Evolutionary conservation across 176 grass and related monocot species (phyloP), one percentile per base, ranked within the genome.

Genomic region (Oryza glaberrima): DNA sequence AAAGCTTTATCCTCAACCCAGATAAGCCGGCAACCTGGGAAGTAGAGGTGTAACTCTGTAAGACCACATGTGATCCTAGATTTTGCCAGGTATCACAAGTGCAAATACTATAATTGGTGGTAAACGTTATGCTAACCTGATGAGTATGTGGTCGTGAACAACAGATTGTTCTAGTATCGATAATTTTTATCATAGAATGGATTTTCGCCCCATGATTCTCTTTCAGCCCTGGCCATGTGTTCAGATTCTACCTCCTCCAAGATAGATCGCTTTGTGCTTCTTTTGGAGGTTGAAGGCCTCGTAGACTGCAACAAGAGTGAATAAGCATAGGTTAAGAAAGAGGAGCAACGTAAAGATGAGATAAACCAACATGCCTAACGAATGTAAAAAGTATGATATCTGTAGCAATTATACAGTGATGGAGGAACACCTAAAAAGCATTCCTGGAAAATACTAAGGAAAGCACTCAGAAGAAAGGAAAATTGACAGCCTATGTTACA

Each of bases 191-290:
- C 88, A 12, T 96, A 94, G 86, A 96, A 78, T n/a, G 93, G 83
- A 89, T 84, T 94, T 88, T 96, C 89, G 65, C 75, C 88, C 83
- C 84, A 88, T 0, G 91, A 84, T 49, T 93, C 96, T 88, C 75
- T 90, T 66, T 92, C 96, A 7, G 95, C 85, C 67, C 79, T 87
- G 23, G 80, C 68, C 49, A 69, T 83, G 67, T 71, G 86, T 76
- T 94, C 88, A 11, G 85, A 83, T 49, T 92, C 91, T 14, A 88
- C 96, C 46, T 92, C 96, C 86, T 96, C 93, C 79, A 99, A 84
- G 73, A 91, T 89, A 0, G 94, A 82, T 4, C 69, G 82, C 6
- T 81, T 92, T 5, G n/a, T 89, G 63, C 48, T 88, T 64, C 58
- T 88, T 68, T 49, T 88, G 25, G 86, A 82, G 48, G 89, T 92